phyloP scores from a whole-genome alignment of 108 stramenopile species.

The Aurantiochytrium sp. region DNA sequence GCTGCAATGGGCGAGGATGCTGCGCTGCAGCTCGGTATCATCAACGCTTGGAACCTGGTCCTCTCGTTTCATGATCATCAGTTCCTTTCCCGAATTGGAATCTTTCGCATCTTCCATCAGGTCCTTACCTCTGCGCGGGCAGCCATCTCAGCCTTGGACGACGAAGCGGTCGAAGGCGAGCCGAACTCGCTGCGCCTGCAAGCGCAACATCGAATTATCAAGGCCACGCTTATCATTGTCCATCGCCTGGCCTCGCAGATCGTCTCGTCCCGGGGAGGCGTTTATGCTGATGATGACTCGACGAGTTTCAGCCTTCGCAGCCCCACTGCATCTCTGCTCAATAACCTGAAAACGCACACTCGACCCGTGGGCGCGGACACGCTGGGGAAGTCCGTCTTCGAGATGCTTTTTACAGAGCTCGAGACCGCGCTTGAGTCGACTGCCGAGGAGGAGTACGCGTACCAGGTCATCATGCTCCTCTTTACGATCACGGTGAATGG shows the following conservation, averaged over 20 bases:
- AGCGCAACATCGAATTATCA: background rate
- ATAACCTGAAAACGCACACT: background rate
- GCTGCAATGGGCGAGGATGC: background rate
- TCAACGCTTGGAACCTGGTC: background rate
- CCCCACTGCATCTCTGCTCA: background rate
- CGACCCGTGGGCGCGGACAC: background rate
- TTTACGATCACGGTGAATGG: background rate
- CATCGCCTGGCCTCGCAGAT: constrained; percentile 4
- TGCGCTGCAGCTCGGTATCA: background rate
- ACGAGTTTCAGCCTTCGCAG: background rate
- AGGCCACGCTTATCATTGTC: background rate
- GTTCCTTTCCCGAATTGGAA: background rate
- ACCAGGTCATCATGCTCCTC: background rate
- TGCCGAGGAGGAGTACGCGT: background rate
- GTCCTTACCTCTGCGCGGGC: background rate
- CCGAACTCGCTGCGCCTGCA: background rate
- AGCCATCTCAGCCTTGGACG: background rate
- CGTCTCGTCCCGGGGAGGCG: background rate
- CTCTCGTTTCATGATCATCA: background rate
- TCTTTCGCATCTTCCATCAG: constrained; percentile 8
- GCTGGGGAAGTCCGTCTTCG: constrained; percentile 1
- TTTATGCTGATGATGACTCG: background rate
- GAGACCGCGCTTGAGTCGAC: background rate
- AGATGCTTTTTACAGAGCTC: constrained; percentile 7
- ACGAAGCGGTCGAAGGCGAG: background rate